A percentile compares a stretch with the other conserved stretches of the same genome.
These are phyloP conservation scores for Leccinum uliginosum DNA, from an alignment of 768 basidiomycete genomes.

Conservation along the genomic window DNA sequence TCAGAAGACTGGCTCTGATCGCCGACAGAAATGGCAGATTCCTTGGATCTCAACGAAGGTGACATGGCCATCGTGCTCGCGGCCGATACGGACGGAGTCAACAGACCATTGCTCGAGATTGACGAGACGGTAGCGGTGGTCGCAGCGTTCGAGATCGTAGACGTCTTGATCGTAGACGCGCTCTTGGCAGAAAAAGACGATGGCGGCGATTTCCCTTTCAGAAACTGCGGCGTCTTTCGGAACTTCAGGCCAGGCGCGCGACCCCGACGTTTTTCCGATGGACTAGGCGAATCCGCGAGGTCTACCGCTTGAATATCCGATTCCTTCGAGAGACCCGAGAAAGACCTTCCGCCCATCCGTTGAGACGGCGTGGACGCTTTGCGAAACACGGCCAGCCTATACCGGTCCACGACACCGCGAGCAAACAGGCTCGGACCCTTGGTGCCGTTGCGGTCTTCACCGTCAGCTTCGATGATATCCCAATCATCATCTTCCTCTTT, in stretches of 20 bases:
- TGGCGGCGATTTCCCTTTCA: constrained; percentile 64
- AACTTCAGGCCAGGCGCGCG: constrained; percentile 65
- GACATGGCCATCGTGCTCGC: constrained; percentile 42
- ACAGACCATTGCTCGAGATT: constrained; percentile 43
- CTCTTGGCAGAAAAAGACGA: constrained; percentile 35
- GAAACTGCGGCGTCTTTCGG: constrained; percentile 71
- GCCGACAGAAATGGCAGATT: constrained; percentile 72
- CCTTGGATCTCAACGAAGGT: constrained; percentile 77
- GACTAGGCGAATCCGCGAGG: constrained; percentile 40
- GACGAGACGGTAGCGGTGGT: constrained; percentile 33
- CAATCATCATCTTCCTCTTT: constrained; percentile 75
- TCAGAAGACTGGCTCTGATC: constrained; percentile 69
- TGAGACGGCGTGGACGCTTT: constrained; percentile 68
- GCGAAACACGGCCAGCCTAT: constrained; percentile 79
- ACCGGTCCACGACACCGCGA: constrained; percentile 88
- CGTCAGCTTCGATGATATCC: constrained; percentile 84
- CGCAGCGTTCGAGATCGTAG: constrained; percentile 42
- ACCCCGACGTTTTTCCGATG: constrained; percentile 58
- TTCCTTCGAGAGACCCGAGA: constrained; percentile 56
- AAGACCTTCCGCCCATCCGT: constrained; percentile 41
- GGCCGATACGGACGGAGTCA: constrained; percentile 62
- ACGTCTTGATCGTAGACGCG: constrained; percentile 31
- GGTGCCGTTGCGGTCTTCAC: constrained; percentile 80
- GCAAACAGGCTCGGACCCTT: constrained; percentile 81
- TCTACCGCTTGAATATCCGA: constrained; percentile 43